These are phyloP conservation scores for Porodaedalea pini DNA, from an alignment of 1,284 basidiomycete genomes.

Conservation along the genomic window DNA sequence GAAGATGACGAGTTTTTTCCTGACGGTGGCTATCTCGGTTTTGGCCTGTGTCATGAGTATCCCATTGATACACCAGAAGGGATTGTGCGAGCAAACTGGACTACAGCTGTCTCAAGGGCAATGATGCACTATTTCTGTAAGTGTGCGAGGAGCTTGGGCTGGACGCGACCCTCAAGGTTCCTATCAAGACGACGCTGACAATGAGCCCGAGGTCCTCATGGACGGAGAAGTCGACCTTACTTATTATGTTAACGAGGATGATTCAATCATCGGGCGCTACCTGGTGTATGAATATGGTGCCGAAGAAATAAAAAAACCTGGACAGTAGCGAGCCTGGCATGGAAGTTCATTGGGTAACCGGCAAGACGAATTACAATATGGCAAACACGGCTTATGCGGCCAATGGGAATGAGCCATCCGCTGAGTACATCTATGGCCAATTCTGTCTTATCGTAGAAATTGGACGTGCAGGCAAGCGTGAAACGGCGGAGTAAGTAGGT, in stretches of 20 bases:
- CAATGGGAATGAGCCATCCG: neutral
- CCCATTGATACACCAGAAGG: conserved; percentile 23
- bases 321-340: neutral
- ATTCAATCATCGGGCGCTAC: neutral
- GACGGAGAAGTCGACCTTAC: neutral
- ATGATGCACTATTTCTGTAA: conserved; percentile 23
- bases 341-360: neutral
- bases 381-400: neutral
- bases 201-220: neutral
- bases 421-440: neutral
- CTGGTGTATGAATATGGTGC: neutral
- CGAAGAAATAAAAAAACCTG: neutral
- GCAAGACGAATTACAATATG: neutral
- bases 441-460: too few relatives aligned
- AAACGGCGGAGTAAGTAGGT: too few relatives aligned
- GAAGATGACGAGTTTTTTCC: conserved; percentile 27
- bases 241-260: neutral
- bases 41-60: conserved; percentile 34
- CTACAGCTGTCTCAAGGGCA: conserved; percentile 26
- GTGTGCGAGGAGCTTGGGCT: conserved; percentile 16
- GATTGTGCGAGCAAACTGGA: neutral
- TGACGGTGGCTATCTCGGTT: conserved; percentile 33
- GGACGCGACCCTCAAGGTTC: neutral
- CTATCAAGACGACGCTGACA: conserved; percentile 5
- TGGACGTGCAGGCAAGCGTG: too few relatives aligned